Base-by-base conservation (phyloP, 2,329 filamentous ascomycete genomes). In the Ceratocystiopsis minuta region DNA sequence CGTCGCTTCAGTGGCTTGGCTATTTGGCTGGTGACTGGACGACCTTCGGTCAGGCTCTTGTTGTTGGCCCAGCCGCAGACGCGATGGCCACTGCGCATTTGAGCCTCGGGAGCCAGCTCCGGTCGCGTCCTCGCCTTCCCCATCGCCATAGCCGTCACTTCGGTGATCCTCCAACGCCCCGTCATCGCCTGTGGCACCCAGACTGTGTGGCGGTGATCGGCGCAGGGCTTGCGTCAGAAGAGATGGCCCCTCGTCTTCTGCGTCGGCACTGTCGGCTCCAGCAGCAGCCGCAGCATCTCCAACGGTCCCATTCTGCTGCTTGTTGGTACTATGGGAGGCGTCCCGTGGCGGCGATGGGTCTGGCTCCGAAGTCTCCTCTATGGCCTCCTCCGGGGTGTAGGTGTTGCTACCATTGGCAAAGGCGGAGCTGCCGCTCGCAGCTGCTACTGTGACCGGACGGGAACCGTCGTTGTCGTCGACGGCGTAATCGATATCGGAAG, bases 131-230 rank as follows among this genome's bases (percentile, higher is more conserved):
- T 44, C 45, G 6, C 14, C 33, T 3, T 15, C 34, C 5, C 44
- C 44, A 10, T 43, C 44, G 2, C 45, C 44, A 3, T 28, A 28
- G 24, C 24, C 24, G 24, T 28, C 24, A 10, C 24, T 6, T 28
- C 24, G 7, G 24, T 28, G n/a, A n/a, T n/a, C n/a, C n/a, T n/a
- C n/a, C n/a, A n/a, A n/a, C n/a, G 16, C 13, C 15, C 36, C 36
- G 5, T 32, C 15, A 39, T 66, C 61, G 3, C 68, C 67, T 6
- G 68, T 6, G 69, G 65, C 52, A 80, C 75, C 6, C 70, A 71
- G 35, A 20, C 37, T 44, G 15, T 48, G 42, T 2, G 48, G 46
- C 6, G 48, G 48, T 3, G 48, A 48, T 13, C 46, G 37, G 3
- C 45, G 34, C 40, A 49, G 34, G 13, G 48, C 48, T 13, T 41